A percentile compares a stretch with the other conserved stretches of the same genome.
These are phyloP conservation scores for Pinus taeda DNA, from an alignment of 75 land plant genomes.

Conservation along the genomic window DNA sequence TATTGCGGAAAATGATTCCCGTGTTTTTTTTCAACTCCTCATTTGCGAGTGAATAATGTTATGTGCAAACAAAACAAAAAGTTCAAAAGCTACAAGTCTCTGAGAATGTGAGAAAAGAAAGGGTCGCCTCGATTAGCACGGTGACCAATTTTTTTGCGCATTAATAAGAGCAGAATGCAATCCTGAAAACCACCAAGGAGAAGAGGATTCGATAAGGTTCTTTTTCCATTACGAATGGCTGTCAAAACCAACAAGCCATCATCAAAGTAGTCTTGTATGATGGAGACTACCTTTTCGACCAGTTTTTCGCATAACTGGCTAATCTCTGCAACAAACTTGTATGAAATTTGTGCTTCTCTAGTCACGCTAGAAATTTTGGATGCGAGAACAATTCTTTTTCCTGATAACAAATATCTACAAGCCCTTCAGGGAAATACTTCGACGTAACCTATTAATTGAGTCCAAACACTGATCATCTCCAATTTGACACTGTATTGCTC, in stretches of 20 bases:
- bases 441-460: slow-evolving; percentile 85
- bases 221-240: slow-evolving; percentile 74
- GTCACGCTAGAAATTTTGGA: slow-evolving; percentile 20
- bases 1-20: too few relatives aligned
- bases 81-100: too few relatives aligned
- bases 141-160: slow-evolving; percentile 87
- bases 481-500: slow-evolving; percentile 28
- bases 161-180: slow-evolving; percentile 88
- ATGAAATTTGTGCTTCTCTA: slow-evolving; percentile 9
- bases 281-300: slow-evolving; percentile 62
- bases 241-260: slow-evolving; percentile 83
- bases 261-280: slow-evolving; percentile 82
- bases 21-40: too few relatives aligned
- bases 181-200: slow-evolving; percentile 71
- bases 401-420: slow-evolving; percentile 41
- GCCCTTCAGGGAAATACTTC: slow-evolving; percentile 66
- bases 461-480: slow-evolving; percentile 76
- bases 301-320: slow-evolving; percentile 44
- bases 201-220: slow-evolving; percentile 50
- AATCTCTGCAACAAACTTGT: slow-evolving; percentile 21
- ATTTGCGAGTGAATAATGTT: too few relatives aligned
- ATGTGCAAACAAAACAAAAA: too few relatives aligned
- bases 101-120: too few relatives aligned
- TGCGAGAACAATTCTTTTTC: slow-evolving; percentile 29
- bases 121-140: slow-evolving; percentile 32